Base-by-base conservation (phyloP, 371 early-diverging fungal species). In the Choanephora cucurbitarum region DNA sequence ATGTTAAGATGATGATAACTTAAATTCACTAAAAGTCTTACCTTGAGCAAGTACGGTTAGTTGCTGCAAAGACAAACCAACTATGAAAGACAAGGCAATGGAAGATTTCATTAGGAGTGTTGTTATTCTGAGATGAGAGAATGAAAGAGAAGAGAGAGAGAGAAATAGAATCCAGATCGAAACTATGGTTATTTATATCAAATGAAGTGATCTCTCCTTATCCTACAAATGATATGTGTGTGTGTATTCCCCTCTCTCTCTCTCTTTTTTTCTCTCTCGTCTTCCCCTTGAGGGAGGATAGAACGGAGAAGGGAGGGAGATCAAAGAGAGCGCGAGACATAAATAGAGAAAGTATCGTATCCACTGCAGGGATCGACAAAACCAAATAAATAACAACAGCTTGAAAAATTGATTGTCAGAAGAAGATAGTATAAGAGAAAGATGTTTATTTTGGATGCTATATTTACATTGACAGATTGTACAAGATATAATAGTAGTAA, bases 351-450 rank as follows among this genome's bases (percentile, higher is more conserved):
- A 22, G 23, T 13, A 37, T 32, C 40, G 19, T 17, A 28, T 21
- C 21, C 9, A 2, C 23, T 21, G 60, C 60, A 60, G 53, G 49
- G 60, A 60, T 60, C 60, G 46, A 60, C 60, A 60, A 28, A 28
- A 28, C 5, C 7, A 28, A 28, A 28, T 7, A 28, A 28, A 28
- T 28, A 28, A 28, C 28, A 28, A 28, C 28, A 28, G 28, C 28
- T 13, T 46, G 40, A 55, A 45, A 37, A 37, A 13, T 53, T 31
- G 57, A 44, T 50, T 32, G 43, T 50, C 51, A 50, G 45, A 45
- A 50, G 44, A 14, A 19, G 0, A 15, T 40, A 14, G 18, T 39
- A 40, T 18, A 49, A n/a, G 31, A 14, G 28, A 23, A 8, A 22
- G 7, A 39, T 41, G 42, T 49, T 49, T 51, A 50, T 49, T 49